These are phyloP conservation scores for Achaetomium macrosporum DNA, from an alignment of 2,329 filamentous ascomycete species.

Conservation along the genomic window DNA sequence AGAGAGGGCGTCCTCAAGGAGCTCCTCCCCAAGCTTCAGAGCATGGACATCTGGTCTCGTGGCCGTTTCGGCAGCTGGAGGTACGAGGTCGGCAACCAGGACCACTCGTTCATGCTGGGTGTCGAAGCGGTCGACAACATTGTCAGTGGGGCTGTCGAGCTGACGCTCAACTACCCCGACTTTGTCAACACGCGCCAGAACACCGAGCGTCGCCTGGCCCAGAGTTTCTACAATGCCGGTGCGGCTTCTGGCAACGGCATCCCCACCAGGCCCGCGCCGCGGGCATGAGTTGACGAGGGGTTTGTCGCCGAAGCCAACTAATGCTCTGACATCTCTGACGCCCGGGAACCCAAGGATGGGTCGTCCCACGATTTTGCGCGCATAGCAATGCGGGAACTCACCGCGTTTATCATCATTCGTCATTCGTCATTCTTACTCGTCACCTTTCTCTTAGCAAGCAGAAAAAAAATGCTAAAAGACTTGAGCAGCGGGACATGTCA, in stretches of 20 bases:
- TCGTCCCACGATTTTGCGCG: neutral
- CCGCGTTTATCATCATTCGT: neutral
- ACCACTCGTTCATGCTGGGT: conserved; percentile 96
- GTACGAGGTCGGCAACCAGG: conserved; percentile 93
- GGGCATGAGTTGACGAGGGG: neutral
- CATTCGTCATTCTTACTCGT: neutral
- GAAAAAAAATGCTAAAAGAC: conserved; percentile 4
- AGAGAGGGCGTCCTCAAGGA: conserved; percentile 90
- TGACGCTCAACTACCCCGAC: conserved; percentile 94
- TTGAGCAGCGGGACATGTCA: neutral
- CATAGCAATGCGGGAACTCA: neutral
- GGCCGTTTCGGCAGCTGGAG: conserved; percentile 97
- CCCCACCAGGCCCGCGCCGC: conserved; percentile 8
- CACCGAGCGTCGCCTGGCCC: conserved; percentile 56
- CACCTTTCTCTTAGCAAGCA: conserved; percentile 1
- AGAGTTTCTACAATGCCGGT: conserved; percentile 36
- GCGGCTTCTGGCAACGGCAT: conserved; percentile 4
- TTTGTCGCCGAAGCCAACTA: neutral
- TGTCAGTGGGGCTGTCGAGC: conserved; percentile 79
- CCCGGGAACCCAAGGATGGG: neutral
- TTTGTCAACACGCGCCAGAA: conserved; percentile 80
- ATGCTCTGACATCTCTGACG: neutral
- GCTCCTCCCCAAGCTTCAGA: conserved; percentile 87
- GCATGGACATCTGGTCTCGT: conserved; percentile 86
- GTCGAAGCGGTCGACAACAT: conserved; percentile 91